Evolutionary conservation across 768 basidiomycete genomes (phyloP).

Genomic region (Psilocybe cyanescens): DNA sequence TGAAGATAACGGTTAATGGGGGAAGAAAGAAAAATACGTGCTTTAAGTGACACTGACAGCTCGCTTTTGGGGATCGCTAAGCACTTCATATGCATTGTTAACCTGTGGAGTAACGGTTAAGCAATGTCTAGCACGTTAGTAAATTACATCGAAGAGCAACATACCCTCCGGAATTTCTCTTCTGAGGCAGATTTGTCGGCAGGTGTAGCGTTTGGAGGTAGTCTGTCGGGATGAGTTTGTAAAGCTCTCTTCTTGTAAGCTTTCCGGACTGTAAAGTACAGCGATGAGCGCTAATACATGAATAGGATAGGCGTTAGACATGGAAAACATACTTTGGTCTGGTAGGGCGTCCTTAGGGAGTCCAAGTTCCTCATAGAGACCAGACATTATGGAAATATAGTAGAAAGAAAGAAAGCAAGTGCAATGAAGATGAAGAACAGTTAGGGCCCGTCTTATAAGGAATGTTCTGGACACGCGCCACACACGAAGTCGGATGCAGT

Average conservation of each 20-base stretch:
- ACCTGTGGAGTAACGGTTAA: slow-evolving; percentile 43
- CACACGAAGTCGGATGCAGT: slow-evolving; percentile 20
- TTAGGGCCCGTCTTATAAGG: slow-evolving; percentile 17
- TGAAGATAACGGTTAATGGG: background rate
- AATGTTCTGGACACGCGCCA: slow-evolving; percentile 35
- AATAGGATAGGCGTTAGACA: background rate
- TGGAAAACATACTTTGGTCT: slow-evolving; percentile 62
- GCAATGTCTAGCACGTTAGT: background rate
- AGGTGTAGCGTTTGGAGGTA: slow-evolving; percentile 55
- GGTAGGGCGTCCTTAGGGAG: slow-evolving; percentile 54
- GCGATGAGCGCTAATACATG: slow-evolving; percentile 3
- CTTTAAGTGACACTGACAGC: slow-evolving; percentile 36
- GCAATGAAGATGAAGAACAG: slow-evolving; percentile 9
- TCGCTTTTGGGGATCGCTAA: slow-evolving; percentile 64
- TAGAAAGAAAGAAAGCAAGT: slow-evolving; percentile 6
- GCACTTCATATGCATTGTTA: slow-evolving; percentile 79
- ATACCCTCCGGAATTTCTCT: slow-evolving; percentile 53
- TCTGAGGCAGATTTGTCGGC: slow-evolving; percentile 64
- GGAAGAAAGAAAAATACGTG: slow-evolving; percentile 5
- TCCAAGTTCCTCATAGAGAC: slow-evolving; percentile 69
- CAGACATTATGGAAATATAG: slow-evolving; percentile 45
- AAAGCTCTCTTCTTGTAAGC: slow-evolving; percentile 79
- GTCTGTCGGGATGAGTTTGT: slow-evolving; percentile 77
- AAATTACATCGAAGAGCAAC: background rate
- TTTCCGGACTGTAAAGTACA: slow-evolving; percentile 57